Evolutionary conservation across 2,329 filamentous ascomycete species (phyloP).

Genomic region (Teratosphaeria nubilosa): DNA sequence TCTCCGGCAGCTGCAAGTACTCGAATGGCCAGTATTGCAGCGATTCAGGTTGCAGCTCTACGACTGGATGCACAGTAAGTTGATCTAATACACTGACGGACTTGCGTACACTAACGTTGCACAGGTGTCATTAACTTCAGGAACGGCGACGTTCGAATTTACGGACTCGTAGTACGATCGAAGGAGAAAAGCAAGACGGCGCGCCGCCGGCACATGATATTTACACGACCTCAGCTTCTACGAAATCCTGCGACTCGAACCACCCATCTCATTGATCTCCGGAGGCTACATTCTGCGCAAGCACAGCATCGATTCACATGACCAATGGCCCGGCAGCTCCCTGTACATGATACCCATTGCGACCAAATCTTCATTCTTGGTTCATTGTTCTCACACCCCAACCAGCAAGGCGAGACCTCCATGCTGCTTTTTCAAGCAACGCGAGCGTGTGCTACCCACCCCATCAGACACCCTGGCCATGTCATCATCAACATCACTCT

Average conservation of each 20-base stretch:
- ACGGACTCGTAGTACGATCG: constrained; percentile 14
- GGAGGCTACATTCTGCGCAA: neutral
- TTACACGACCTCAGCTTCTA: neutral
- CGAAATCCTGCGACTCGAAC: constrained; percentile 1
- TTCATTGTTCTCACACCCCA: neutral
- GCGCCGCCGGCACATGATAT: neutral
- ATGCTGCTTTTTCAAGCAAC: neutral
- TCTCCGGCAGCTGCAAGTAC: constrained; percentile 54
- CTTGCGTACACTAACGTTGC: constrained; percentile 13
- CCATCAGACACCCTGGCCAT: neutral
- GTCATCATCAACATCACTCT: neutral
- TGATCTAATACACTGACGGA: neutral
- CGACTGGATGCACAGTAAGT: constrained; percentile 73
- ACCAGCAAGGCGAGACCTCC: neutral
- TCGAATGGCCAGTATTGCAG: constrained; percentile 53
- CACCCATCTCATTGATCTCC: constrained; percentile 1
- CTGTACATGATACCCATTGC: constrained; percentile 16
- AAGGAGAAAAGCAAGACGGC: constrained; percentile 3
- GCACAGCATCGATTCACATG: constrained; percentile 2
- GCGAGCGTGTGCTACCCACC: neutral
- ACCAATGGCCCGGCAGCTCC: constrained; percentile 7
- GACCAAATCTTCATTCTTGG: neutral
- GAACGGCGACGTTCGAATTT: constrained; percentile 41
- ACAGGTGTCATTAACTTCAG: constrained; percentile 40
- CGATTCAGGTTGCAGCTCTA: constrained; percentile 37